These are phyloP conservation scores for Tetraselmis striata DNA, from an alignment of 139 green algal species.

Conservation along the genomic window DNA sequence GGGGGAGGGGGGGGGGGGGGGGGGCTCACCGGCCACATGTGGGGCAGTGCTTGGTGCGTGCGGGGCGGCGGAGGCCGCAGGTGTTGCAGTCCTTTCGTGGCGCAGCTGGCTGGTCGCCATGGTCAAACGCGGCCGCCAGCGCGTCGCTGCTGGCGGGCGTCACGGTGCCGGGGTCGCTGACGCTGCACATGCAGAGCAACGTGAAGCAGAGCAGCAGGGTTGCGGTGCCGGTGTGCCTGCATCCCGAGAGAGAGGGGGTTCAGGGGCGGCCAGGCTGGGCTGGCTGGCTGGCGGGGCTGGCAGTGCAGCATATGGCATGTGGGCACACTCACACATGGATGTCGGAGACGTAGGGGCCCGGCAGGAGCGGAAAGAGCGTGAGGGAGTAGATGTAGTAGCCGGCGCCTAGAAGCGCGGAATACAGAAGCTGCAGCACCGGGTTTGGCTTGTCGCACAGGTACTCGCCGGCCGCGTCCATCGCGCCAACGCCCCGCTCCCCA, in stretches of 20 bases:
- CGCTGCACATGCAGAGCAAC: slow-evolving; percentile 18
- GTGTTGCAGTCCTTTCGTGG: slow-evolving; percentile 48
- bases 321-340: slow-evolving; percentile 36
- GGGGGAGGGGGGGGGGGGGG: too few species aligned
- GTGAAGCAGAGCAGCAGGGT: slow-evolving; percentile 20
- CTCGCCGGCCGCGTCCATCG: neutral
- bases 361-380: slow-evolving; percentile 35
- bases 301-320: too few species aligned
- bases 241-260: neutral
- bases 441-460: slow-evolving; percentile 31
- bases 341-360: slow-evolving; percentile 12
- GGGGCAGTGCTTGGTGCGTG: slow-evolving; percentile 70
- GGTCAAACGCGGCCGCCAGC: slow-evolving; percentile 43
- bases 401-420: slow-evolving; percentile 24
- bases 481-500: slow-evolving; percentile 2
- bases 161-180: slow-evolving; percentile 35
- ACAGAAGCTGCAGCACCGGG: slow-evolving; percentile 36
- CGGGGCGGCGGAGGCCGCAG: slow-evolving; percentile 45
- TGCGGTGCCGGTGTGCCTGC: slow-evolving; percentile 26
- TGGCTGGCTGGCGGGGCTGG: too few species aligned
- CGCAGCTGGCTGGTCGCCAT: slow-evolving; percentile 18
- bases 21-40: neutral
- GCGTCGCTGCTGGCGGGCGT: slow-evolving; percentile 13
- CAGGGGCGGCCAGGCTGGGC: neutral
- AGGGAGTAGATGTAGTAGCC: slow-evolving; percentile 21